Percentiles rank a stretch among this genome's conserved stretches.
Evolutionary conservation across 768 basidiomycete genomes (phyloP).

Genomic region (Cystofilobasidium ferigula): DNA sequence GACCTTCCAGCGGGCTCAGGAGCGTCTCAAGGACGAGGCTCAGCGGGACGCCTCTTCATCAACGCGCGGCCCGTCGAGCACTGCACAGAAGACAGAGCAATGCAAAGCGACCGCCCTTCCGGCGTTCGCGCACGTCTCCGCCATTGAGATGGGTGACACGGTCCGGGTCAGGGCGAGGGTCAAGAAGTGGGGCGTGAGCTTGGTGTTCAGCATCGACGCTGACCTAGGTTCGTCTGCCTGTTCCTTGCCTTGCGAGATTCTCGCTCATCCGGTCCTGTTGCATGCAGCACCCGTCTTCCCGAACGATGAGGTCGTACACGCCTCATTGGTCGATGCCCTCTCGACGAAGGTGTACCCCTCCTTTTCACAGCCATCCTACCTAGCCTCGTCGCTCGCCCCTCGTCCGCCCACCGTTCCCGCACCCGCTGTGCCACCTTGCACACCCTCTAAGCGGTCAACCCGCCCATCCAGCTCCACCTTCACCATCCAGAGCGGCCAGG

Average conservation of each 20-base stretch:
- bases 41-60: background rate
- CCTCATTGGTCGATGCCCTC: background rate
- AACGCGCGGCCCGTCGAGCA: background rate
- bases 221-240: conserved; percentile 2
- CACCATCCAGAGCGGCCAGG: background rate
- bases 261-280: background rate
- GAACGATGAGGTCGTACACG: background rate
- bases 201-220: background rate
- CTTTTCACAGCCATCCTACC: background rate
- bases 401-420: background rate
- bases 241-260: too few relatives aligned
- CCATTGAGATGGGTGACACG: background rate
- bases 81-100: background rate
- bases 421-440: background rate
- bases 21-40: background rate
- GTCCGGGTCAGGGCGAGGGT: background rate
- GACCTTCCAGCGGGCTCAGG: background rate
- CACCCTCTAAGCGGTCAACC: background rate
- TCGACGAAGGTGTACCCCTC: background rate
- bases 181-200: conserved; percentile 5
- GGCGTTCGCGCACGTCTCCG: background rate
- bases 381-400: background rate
- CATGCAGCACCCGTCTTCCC: background rate
- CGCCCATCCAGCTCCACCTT: background rate
- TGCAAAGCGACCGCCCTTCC: background rate